Base-by-base conservation (phyloP, 176 grass and related monocot genomes). In the Musa troglodytarum region DNA sequence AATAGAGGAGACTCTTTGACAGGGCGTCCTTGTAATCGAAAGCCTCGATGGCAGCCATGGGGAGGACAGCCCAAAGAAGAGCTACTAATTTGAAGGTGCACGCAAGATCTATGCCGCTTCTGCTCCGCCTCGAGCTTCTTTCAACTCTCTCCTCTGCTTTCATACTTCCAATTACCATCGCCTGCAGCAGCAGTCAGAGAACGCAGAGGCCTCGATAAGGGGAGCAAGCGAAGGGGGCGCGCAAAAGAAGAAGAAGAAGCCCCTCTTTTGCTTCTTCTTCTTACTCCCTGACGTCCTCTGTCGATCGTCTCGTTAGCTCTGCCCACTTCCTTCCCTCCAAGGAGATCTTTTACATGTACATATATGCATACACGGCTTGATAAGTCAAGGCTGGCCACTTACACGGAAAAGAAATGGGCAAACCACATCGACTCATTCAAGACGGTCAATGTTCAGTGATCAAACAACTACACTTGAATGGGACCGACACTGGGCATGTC, bases 1-100 rank as follows among this genome's bases (percentile, higher is more conserved):
- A 67, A 21, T 67, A 67, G 10, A 67, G 64, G 24, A 67, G 64
- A 26, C 64, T 67, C 25, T 67, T 67, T 3, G 64, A 67, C 23
- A 67, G 64, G 10, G 64, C 64, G 9, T 67, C 64, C 64, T 67
- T 67, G 64, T 67, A 67, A 28, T 67, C 64, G 17, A 57, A 57
- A 57, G 54, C 54, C 54, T 12, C 54, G 14, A 13, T 9, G 1
- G 12, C 17, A 57, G 17, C 54, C 14, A 17, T 2, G 14, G 54
- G 6, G 14, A 57, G 15, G 14, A 17, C 54, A 57, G 17, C 14
- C 54, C 54, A 57, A 19, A 57, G 54, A 57, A 17, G 14, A 17
- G 54, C 54, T 1, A 57, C 54, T 57, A 57, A 57, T 3, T 43
- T 43, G 34, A 43, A 43, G 34, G 34, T 43, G 34, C 34, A 6